Base-by-base conservation (phyloP, 176 grass and related monocot species). In the Miscanthus lutarioriparius region DNA sequence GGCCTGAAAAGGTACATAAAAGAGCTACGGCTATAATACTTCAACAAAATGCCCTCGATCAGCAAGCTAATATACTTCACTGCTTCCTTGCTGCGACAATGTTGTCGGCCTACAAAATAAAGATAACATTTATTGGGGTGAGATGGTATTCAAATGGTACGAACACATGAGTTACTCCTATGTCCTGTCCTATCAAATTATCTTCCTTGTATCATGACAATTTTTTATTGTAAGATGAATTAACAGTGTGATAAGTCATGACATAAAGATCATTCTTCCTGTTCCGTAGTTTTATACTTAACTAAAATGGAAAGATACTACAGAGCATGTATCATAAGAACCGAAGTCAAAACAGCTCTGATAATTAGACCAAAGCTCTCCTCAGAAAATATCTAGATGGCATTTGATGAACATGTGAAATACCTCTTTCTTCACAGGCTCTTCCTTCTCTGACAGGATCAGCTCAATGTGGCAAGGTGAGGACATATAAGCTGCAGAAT, bases 381-480 rank as follows among this genome's bases (percentile, higher is more conserved):
- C 33, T 4, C 20, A 20, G 28, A 39, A 75, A 79, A 76, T 66
- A 20, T 80, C 6, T 33, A 66, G 23, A 62, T 67, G 8, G 38
- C 27, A 32, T 19, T 72, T 33, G 28, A 39, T 20, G 61, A 59
- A 45, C 39, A 72, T 4, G 67, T 47, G 3, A 69, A 79, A 54
- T 76, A 92, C 94, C 91, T 91, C 91, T 65, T 96, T 96, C 72
- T 96, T 96, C 66, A 96, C 86, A 0, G 91, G 67, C 64, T 96
- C 94, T 89, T 96, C 94, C 84, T 96, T 93, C 91, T 96, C 94
- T 65, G 89, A 91, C 84, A 96, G 16, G 47, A 96, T 91, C 74
- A 93, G 40, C 78, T 96, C 94, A 19, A 96, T 91, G 78, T 96
- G 94, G 88, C 91, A 96, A 19, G 91, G 91, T 15, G 91, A 91